Base-by-base conservation (phyloP, 768 basidiomycete species). In the Gautieria morchelliformis region DNA sequence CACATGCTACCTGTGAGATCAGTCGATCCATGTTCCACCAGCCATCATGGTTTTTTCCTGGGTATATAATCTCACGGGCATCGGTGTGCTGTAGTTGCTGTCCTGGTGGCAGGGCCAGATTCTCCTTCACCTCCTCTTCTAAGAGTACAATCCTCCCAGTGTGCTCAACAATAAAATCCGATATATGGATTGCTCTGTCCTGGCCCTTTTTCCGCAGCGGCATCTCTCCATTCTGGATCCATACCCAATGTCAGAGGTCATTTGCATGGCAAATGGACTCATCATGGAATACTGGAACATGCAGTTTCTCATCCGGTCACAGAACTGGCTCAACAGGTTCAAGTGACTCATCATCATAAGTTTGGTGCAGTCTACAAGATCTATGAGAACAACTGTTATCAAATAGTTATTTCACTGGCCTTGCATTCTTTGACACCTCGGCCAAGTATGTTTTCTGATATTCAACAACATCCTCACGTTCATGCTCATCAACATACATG, bases 171-270 rank as follows among this genome's bases (percentile, higher is more conserved):
- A 66, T 60, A 30, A 63, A 66, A 47, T 59, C 64, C 2, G 62
- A 66, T 22, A 65, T 52, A 58, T 64, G 62, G 12, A 66, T 42
- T 14, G 54, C 35, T 6, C 62, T 54, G 14, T 64, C 65, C 8
- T 58, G 37, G n/a, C 63, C 59, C 52, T 66, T 74, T 50, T 69
- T 69, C 14, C 57, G 64, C 19, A 72, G 53, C n/a, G 19, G 45
- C 45, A 47, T 47, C 19, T 19, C 20, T 8, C 45, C 45, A 19
- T n/a, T n/a, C 19, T 47, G 17, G 10, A 47, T 19, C 45, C 45
- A 47, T 10, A 47, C 24, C 10, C 24, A 19, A 8, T 19, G 45
- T 10, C 45, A 47, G 20, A 47, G 45, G 8, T 47, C 45, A 47
- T 47, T 47, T 47, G 45, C 9, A 8, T 24, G 45, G 10, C 17